Conservation (phyloP, 1,284 basidiomycete genomes). For the Heliocybe sulcata region DNA sequence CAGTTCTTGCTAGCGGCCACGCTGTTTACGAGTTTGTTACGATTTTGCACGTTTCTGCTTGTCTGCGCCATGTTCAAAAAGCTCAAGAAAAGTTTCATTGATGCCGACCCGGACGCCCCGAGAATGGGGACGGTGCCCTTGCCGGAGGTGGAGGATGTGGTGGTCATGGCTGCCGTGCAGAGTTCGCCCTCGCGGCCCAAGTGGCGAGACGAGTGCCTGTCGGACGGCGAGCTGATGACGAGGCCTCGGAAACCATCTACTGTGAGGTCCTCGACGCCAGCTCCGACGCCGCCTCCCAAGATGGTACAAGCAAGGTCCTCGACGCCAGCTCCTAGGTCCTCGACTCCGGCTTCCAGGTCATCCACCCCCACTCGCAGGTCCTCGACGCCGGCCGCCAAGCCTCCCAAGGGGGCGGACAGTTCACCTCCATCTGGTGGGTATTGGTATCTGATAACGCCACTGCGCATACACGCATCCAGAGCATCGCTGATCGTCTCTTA, state of each 20-base stretch:
- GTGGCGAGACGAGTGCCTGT: conserved; percentile 1
- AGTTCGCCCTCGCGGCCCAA: not conserved
- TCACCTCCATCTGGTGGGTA: not conserved
- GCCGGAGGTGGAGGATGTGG: not conserved
- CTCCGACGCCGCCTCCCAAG: no score
- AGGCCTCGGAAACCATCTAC: not conserved
- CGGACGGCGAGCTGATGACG: not conserved
- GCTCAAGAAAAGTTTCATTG: not conserved
- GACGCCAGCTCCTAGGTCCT: not conserved
- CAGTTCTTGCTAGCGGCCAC: no score
- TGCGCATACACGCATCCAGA: not conserved
- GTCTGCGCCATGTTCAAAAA: not conserved
- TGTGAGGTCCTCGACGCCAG: not conserved
- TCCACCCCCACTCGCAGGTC: no score
- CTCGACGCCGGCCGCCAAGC: not conserved
- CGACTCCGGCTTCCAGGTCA: not conserved
- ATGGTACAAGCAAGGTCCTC: no score
- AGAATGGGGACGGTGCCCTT: not conserved
- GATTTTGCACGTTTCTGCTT: not conserved
- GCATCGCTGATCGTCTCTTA: not conserved
- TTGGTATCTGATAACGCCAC: not conserved
- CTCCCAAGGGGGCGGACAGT: not conserved
- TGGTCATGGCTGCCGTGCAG: not conserved
- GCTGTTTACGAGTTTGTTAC: not conserved
- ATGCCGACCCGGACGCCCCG: not conserved